These are phyloP conservation scores for Venturia oleaginea DNA, from an alignment of 2,329 filamentous ascomycete genomes.

Conservation along the genomic window DNA sequence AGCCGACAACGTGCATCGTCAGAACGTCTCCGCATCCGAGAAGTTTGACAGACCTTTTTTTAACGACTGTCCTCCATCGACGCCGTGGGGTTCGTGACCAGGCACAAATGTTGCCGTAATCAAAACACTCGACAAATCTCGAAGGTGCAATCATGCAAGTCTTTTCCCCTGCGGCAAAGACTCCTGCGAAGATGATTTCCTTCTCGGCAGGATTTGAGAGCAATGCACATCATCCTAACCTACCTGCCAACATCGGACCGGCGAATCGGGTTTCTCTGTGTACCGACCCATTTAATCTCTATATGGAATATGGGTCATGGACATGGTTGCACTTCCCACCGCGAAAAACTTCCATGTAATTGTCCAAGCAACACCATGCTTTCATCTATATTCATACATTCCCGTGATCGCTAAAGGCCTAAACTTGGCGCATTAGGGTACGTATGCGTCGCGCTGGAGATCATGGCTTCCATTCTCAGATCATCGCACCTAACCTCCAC, in stretches of 20 bases:
- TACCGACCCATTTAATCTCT: not conserved
- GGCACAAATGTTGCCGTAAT: not conserved
- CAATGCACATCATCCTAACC: not conserved
- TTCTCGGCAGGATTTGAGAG: not conserved
- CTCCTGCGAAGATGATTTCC: not conserved
- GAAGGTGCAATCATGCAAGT: not conserved
- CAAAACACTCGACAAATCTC: not conserved
- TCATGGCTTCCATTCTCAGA: not conserved
- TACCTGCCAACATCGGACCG: not conserved
- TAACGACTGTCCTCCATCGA: not conserved
- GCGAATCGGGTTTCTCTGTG: not conserved
- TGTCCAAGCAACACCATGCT: constrained; percentile 5
- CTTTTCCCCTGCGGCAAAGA: not conserved
- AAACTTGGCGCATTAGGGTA: not conserved
- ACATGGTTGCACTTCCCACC: not conserved
- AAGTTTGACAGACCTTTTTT: not conserved
- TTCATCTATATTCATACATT: constrained; percentile 2
- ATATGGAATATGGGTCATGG: not conserved
- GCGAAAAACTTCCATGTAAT: not conserved
- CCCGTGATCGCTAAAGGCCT: not conserved
- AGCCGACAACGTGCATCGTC: not conserved
- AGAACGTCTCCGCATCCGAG: not conserved
- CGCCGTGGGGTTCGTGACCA: not conserved
- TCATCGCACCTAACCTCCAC: not conserved
- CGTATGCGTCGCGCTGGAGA: not conserved